These are phyloP conservation scores for Agaricus subrufescens DNA, from an alignment of 768 basidiomycete species.

Conservation along the genomic window DNA sequence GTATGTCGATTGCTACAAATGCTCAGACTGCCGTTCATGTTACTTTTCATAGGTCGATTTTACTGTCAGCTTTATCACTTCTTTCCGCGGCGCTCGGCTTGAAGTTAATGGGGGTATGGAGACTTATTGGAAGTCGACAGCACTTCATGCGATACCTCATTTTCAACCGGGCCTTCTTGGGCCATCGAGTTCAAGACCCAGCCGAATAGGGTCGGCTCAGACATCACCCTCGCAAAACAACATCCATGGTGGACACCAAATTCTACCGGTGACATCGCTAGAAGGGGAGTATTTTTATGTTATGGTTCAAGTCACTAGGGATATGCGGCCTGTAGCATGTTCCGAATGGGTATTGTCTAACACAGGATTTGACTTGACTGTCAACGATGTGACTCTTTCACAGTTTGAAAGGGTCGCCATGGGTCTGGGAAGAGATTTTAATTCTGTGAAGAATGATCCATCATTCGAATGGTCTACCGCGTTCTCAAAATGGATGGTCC, in stretches of 20 bases:
- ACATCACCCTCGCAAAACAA: conserved; percentile 64
- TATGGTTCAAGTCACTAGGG: conserved; percentile 88
- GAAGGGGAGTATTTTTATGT: conserved; percentile 85
- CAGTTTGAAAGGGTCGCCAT: conserved; percentile 74
- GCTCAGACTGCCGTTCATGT: not conserved
- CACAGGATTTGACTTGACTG: conserved; percentile 67
- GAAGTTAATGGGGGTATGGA: conserved; percentile 94
- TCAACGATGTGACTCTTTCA: conserved; percentile 76
- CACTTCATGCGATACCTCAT: conserved; percentile 40
- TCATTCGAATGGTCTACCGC: conserved; percentile 4
- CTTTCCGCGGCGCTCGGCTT: conserved; percentile 88
- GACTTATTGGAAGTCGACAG: conserved; percentile 97
- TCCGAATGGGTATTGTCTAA: conserved; percentile 74
- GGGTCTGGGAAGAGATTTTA: conserved; percentile 40
- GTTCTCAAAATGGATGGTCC: conserved; percentile 45
- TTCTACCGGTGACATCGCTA: conserved; percentile 84
- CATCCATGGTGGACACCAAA: conserved; percentile 41
- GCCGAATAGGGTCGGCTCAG: conserved; percentile 50
- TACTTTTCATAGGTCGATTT: conserved; percentile 65
- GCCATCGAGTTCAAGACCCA: conserved; percentile 33
- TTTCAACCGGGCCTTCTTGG: conserved; percentile 32
- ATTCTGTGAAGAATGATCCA: conserved; percentile 13
- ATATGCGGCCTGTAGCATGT: conserved; percentile 85
- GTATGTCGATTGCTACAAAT: conserved; percentile 31
- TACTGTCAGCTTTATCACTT: conserved; percentile 79